These are phyloP conservation scores for Tuber calosporum DNA, from an alignment of 495 filamentous ascomycete species.

Conservation along the genomic window DNA sequence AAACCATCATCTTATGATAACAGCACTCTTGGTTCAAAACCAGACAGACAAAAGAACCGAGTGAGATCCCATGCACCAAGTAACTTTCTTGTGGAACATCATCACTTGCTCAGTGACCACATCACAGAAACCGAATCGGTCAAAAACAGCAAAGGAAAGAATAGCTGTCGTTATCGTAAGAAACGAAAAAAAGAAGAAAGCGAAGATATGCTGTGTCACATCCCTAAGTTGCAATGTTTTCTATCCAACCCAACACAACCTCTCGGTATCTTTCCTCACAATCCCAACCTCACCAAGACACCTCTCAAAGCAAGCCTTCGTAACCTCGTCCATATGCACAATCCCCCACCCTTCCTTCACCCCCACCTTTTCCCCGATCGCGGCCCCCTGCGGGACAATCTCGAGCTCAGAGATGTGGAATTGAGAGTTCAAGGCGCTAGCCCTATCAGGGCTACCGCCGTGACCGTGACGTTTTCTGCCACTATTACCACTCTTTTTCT, in stretches of 20 bases:
- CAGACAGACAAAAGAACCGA: neutral
- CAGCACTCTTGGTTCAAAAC: neutral
- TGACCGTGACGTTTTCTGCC: slow-evolving; percentile 15
- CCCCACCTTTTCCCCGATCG: neutral
- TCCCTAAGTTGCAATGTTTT: neutral
- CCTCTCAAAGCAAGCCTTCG: slow-evolving; percentile 22
- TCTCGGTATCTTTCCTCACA: neutral
- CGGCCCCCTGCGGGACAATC: neutral
- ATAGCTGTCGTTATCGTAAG: neutral
- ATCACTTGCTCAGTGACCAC: neutral
- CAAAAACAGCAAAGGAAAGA: neutral
- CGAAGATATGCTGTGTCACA: neutral
- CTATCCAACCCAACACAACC: neutral
- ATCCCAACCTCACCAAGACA: slow-evolving; percentile 30
- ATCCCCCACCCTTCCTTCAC: slow-evolving; percentile 13
- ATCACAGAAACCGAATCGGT: neutral
- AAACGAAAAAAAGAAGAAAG: neutral
- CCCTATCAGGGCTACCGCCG: neutral
- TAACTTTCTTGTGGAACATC: neutral
- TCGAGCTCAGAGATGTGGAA: neutral
- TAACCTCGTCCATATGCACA: slow-evolving; percentile 18
- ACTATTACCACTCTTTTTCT: slow-evolving; percentile 7
- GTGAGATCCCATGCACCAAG: neutral
- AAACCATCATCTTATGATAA: neutral
- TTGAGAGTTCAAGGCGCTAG: slow-evolving; percentile 15